Evolutionary conservation across 441 rosid species (phyloP).

Genomic region (Eruca vesicaria): DNA sequence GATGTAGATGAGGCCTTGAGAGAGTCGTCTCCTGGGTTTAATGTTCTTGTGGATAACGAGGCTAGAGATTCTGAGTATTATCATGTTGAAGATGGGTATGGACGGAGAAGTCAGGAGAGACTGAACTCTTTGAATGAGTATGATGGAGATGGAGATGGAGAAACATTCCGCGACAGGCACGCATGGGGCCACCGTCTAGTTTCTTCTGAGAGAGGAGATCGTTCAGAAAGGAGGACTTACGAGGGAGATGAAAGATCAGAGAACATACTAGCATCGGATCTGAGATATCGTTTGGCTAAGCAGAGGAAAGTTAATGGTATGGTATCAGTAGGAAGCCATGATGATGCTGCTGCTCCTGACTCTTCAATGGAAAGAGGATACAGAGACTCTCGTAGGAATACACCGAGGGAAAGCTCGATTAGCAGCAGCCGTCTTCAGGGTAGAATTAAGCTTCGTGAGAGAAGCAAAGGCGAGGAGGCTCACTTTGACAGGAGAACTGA

Average conservation of each 20-base stretch:
- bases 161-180: slow-evolving; percentile 28
- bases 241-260: slow-evolving; percentile 52
- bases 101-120: slow-evolving; percentile 57
- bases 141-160: slow-evolving; percentile 17
- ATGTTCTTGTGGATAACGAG: slow-evolving; percentile 93
- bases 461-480: slow-evolving; percentile 41
- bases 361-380: slow-evolving; percentile 42
- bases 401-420: slow-evolving; percentile 49
- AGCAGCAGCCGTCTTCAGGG: slow-evolving; percentile 71
- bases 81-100: slow-evolving; percentile 70
- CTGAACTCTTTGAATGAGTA: slow-evolving; percentile 60
- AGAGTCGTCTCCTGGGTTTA: slow-evolving; percentile 97
- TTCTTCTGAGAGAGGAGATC: slow-evolving; percentile 60
- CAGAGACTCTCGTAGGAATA: slow-evolving; percentile 49
- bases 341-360: slow-evolving; percentile 44
- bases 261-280: slow-evolving; percentile 51
- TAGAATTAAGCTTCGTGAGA: slow-evolving; percentile 78
- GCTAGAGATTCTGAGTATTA: slow-evolving; percentile 63
- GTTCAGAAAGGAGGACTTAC: slow-evolving; percentile 50
- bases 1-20: slow-evolving; percentile 66
- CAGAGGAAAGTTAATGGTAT: slow-evolving; percentile 62
- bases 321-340: slow-evolving; percentile 68
- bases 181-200: slow-evolving; percentile 53
- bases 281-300: slow-evolving; percentile 71
- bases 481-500: slow-evolving; percentile 54